phyloP scores from a whole-genome alignment of 768 basidiomycete species.

The Lactarius vividus region DNA sequence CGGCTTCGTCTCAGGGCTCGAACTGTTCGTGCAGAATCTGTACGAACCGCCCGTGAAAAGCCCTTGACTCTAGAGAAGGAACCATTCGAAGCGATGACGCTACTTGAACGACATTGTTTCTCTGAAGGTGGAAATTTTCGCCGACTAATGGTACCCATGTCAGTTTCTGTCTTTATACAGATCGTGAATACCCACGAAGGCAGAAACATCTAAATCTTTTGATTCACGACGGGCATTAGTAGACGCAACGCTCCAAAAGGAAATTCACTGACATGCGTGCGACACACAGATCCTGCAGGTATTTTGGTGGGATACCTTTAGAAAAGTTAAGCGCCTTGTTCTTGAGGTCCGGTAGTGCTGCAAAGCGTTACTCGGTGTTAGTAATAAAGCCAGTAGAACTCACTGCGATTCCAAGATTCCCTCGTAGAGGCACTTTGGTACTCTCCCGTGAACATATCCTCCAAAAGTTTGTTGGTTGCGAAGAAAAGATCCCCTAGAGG shows the following conservation, averaged over 20 bases:
- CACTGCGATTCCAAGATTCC: not conserved
- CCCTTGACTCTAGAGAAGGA: not conserved
- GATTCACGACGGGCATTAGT: not conserved
- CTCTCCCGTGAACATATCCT: conserved; percentile 15
- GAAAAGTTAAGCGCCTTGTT: conserved; percentile 1
- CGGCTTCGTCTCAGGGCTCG: not conserved
- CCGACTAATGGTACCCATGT: not conserved
- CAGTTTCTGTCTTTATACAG: not conserved
- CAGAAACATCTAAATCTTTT: conserved; percentile 19
- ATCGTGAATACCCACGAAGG: conserved; percentile 6
- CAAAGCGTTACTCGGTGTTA: not conserved
- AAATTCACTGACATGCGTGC: conserved; percentile 12
- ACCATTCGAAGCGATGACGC: not conserved
- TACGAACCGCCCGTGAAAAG: conserved; percentile 9
- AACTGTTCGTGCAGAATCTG: not conserved
- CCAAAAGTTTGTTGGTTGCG: conserved; percentile 2
- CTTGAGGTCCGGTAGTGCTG: not conserved
- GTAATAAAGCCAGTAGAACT: not conserved
- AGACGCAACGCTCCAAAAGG: not conserved
- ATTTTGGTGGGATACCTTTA: not conserved
- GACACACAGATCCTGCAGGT: conserved; percentile 14
- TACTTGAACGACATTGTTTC: conserved; percentile 2
- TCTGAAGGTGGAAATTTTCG: conserved; percentile 4
- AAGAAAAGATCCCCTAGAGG: not conserved
- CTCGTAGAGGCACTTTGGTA: conserved; percentile 1